phyloP scores from a whole-genome alignment of 768 basidiomycete species.

The Boletus sp. region DNA sequence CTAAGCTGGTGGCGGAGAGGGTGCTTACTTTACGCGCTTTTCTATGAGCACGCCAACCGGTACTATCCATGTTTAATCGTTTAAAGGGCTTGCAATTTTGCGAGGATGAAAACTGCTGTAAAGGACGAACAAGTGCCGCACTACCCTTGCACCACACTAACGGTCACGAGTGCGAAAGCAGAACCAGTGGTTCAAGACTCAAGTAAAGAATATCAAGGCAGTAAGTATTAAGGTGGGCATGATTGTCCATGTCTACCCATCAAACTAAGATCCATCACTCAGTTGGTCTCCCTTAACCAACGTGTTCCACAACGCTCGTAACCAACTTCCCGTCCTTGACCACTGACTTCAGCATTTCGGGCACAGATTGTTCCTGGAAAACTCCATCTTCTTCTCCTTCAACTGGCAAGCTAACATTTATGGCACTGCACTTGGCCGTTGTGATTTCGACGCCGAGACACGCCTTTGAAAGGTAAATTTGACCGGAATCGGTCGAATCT shows the following conservation, averaged over 20 bases:
- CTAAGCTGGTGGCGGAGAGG: neutral
- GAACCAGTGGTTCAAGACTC: neutral
- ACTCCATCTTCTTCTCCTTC: slow-evolving; percentile 90
- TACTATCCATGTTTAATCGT: slow-evolving; percentile 56
- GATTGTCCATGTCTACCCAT: neutral
- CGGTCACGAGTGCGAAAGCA: neutral
- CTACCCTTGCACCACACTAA: too few relatives aligned
- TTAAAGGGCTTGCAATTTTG: neutral
- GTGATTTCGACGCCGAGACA: slow-evolving; percentile 83
- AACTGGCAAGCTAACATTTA: slow-evolving; percentile 87
- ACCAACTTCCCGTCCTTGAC: slow-evolving; percentile 81
- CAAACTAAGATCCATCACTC: neutral
- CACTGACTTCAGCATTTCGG: slow-evolving; percentile 92
- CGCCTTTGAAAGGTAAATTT: slow-evolving; percentile 86
- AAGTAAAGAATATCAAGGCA: neutral
- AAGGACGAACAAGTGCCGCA: neutral
- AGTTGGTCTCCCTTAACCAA: slow-evolving; percentile 39
- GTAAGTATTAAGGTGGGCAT: neutral
- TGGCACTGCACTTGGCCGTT: slow-evolving; percentile 89
- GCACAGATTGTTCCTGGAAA: slow-evolving; percentile 85
- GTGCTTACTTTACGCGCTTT: slow-evolving; percentile 53
- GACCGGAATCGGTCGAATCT: slow-evolving; percentile 93
- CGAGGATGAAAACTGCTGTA: neutral
- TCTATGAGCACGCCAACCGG: slow-evolving; percentile 73
- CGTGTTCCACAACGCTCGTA: slow-evolving; percentile 87